Base-by-base conservation (phyloP, 352 stramenopile genomes). In the Globisporangium carolinianum region DNA sequence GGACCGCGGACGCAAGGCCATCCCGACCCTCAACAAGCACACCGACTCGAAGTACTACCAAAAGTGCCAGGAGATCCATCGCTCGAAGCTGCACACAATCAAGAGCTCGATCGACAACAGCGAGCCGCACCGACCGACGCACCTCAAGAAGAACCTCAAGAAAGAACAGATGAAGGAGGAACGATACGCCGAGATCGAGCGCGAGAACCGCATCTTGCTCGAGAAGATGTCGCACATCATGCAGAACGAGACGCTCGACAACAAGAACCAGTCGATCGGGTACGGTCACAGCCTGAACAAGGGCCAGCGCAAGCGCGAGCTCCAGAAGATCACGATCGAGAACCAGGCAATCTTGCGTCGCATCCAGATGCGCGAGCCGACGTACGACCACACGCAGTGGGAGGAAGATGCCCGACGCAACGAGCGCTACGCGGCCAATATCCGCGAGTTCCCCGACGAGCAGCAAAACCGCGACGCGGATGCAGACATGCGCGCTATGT, bases 181-280 rank as follows among this genome's bases (percentile, higher is more conserved):
- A 47, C 77, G 93, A 49, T 95, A 93, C 53, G 87, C 87, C 35
- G 83, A 97, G 64, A 98, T 98, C 61, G 95, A 98, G 73, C 89
- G 90, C 15, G 96, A 98, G 67, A 99, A 99, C 67, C 86, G 94
- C 54, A 94, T 99, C 47, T 62, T 99, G 55, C 75, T 99, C 43
- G 89, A 98, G 65, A 98, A 98, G 67, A 99, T 99, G 95, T 97
- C 89, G 11, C 82, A 95, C 59, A 99, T 99, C 66, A 95, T 95
- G 86, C 84, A 94, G 67, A 88, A 73, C 51, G 84, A 94, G 52
- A 82, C 82, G 56, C 66, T 93, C 8, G 86, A 95, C 69, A 93
- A 89, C 73, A 91, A 91, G 65, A 94, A 89, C 58, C 77, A 91
- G 51, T 72, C 86, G 14, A 73, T 91, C 45, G 55, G 54, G 11